Conservation (phyloP, 2,329 filamentous ascomycete species). For the Venturia aucupariae region DNA sequence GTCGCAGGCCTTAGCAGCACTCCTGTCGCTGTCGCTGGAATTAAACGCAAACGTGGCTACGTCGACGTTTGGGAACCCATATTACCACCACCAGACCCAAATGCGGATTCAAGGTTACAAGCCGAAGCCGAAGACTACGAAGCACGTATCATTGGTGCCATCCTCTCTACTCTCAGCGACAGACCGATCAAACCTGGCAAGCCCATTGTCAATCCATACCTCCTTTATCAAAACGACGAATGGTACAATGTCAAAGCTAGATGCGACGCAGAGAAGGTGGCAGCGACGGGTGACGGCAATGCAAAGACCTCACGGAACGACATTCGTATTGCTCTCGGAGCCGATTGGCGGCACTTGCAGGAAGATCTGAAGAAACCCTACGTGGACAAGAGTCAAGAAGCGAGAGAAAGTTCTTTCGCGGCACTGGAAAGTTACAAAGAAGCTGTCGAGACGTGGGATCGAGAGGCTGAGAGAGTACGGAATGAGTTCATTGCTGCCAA, state of each 20-base stretch:
- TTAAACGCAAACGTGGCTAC: constrained; percentile 18
- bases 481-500: constrained; percentile 33
- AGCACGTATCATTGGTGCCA: constrained; percentile 46
- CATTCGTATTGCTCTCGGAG: constrained; percentile 74
- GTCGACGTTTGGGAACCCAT: constrained; percentile 15
- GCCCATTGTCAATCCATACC: constrained; percentile 72
- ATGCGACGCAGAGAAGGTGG: constrained; percentile 57
- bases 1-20: neutral
- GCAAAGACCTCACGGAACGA: constrained; percentile 62
- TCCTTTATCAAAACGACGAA: constrained; percentile 74
- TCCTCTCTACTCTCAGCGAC: constrained; percentile 58
- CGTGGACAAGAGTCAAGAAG: constrained; percentile 58
- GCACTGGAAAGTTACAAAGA: constrained; percentile 51
- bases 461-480: constrained; percentile 44
- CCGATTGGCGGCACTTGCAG: constrained; percentile 77
- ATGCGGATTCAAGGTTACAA: neutral
- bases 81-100: constrained; percentile 4
- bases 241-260: constrained; percentile 54
- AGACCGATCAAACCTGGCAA: constrained; percentile 64
- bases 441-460: constrained; percentile 63
- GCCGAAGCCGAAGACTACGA: constrained; percentile 43
- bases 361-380: constrained; percentile 68
- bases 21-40: neutral
- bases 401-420: constrained; percentile 45
- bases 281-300: constrained; percentile 54